These are phyloP conservation scores for Vitis amurensis DNA, from an alignment of 164 flowering plant genomes.

Conservation along the genomic window DNA sequence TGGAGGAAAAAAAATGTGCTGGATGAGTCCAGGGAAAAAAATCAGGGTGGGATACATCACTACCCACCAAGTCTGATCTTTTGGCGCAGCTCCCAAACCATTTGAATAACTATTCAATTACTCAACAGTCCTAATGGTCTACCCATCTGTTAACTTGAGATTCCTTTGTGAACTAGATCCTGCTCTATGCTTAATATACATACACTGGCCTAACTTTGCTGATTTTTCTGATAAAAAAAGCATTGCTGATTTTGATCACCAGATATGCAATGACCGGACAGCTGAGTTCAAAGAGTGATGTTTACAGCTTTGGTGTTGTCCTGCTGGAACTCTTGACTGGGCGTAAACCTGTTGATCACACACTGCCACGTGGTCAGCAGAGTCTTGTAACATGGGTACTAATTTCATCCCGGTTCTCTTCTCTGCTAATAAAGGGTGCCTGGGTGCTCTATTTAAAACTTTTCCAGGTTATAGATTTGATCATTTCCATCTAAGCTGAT, in stretches of 20 bases:
- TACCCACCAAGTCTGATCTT: background rate
- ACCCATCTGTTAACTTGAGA: too few relatives aligned
- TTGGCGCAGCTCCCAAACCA: background rate
- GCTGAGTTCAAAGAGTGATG: constrained; percentile 82
- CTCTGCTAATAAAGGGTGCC: too few relatives aligned
- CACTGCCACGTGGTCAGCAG: constrained; percentile 86
- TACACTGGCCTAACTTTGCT: background rate
- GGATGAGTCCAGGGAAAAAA: too few relatives aligned
- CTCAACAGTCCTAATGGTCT: too few relatives aligned
- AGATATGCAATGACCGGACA: constrained; percentile 93
- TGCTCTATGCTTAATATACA: background rate
- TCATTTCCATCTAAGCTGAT: background rate
- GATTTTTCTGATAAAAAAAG: background rate
- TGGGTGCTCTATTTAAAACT: constrained; percentile 2
- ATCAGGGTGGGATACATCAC: too few relatives aligned
- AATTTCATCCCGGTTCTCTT: background rate
- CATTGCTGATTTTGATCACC: constrained; percentile 20
- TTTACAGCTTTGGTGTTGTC: constrained; percentile 88
- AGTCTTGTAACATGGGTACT: constrained; percentile 91
- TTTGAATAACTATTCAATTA: background rate
- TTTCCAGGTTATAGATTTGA: background rate
- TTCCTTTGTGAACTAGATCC: background rate
- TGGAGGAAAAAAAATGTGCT: too few relatives aligned
- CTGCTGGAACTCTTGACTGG: constrained; percentile 86
- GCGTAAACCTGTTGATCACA: constrained; percentile 86